Base-by-base conservation (phyloP, 176 grass and related monocot species). In the Aegilops umbellulata region DNA sequence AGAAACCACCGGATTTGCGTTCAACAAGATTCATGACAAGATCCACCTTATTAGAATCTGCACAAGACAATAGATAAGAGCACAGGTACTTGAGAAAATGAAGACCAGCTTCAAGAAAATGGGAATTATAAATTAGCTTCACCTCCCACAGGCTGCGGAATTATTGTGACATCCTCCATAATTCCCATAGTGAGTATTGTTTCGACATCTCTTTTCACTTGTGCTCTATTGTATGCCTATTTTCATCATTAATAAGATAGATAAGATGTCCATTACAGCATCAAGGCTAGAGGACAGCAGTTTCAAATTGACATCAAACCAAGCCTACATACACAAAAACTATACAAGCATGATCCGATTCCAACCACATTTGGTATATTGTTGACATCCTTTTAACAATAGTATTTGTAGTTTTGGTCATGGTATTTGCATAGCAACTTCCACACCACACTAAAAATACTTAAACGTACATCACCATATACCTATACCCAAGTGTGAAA, bases 121-220 rank as follows among this genome's bases (percentile, higher is more conserved):
- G 35, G 64, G 32, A 82, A 81, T 49, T 22, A 89, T 25, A 89
- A 85, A 77, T 65, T 65, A 84, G 65, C 38, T 62, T 87, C 24
- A 98, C 96, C 93, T 92, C 92, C 92, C 60, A 86, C 90, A 69
- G 92, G 94, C 63, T 99, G 94, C 6, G 97, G 97, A 88, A 96
- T 99, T 84, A 99, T 94, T 19, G 90, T 94, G 80, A 93, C 97
- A 84, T 95, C 92, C 88, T 99, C 92, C 97, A 99, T 96, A 69
- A 99, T 99, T 85, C 97, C 97, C 97, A 99, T 99, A 47, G 97
- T 99, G 23, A 99, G 84, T 89, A 99, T 94, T 86, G 93, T 99
- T 79, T 99, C 97, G 55, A 96, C 97, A 65, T 99, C 97, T 87
- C 93, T 99, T 88, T 99, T 92, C 62, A 95, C 89, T 88, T 99